Evolutionary conservation across 1,139 yeast species (phyloP), one percentile per base, ranked within the genome.

Genomic region (Lizanozyma gosingica): DNA sequence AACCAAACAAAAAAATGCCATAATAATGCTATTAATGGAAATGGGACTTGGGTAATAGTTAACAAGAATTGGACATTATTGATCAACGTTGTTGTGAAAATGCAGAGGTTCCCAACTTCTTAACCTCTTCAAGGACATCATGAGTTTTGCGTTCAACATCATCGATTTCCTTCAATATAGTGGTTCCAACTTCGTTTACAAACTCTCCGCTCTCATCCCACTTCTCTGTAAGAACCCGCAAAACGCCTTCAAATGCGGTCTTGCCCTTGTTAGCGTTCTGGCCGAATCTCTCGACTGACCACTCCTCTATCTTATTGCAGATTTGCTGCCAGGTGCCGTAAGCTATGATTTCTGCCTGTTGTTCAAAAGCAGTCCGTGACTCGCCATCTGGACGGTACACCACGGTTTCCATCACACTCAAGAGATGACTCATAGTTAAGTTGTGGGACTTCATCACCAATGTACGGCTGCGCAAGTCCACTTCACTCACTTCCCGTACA

Each of bases 271-370:
- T 64, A 4, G 97, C 97, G 59, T 92, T 92, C 55, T 85, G 94
- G 35, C 81, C 79, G 61, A 90, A 92, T 56, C 97, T 70, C 53
- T 84, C 87, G 3, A 87, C 82, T 1, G 92, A 79, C 95, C 96
- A 92, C 39, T 86, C 94, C 59, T 92, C 98, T 47, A 92, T 69
- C 59, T 83, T 82, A 55, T 80, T 85, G 59, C 95, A 84, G 3
- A 90, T 60, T 45, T 77, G 70, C 41, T 72, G 63, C 60, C 86
- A 73, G 2, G 82, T 69, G 3, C 88, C 86, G 57, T 81, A 83
- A 0, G 97, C 96, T 1, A 90, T 82, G 50, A 92, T 86, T 51
- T 83, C 87, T 0, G 98, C 98, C 48, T 75, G 78, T 60, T 92
- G 98, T 36, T 65, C 60, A 59, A 92, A 92, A 8, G 64, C 49